Evolutionary conservation across 176 grass and related monocot genomes (phyloP).

Genomic region (Oryza meyeriana): DNA sequence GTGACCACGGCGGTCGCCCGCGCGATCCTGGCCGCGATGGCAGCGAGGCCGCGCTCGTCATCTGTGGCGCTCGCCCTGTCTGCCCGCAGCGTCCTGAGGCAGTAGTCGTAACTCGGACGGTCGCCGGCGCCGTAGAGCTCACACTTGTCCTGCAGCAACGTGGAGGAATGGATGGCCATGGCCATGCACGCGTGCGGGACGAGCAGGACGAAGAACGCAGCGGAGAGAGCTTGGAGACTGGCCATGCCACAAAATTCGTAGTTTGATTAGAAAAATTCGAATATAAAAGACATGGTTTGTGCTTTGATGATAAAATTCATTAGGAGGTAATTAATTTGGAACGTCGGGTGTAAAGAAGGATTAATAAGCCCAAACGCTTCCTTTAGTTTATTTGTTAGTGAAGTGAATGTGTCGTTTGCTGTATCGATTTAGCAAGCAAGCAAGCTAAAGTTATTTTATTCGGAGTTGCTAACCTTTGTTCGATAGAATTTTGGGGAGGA

Average conservation of each 20-base stretch:
- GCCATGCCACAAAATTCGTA: not conserved
- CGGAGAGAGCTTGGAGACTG: not conserved
- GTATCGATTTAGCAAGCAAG: too few species aligned
- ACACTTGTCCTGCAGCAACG: conserved; percentile 30
- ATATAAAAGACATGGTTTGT: too few species aligned
- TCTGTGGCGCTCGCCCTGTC: not conserved
- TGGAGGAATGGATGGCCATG: not conserved
- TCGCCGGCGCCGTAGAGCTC: conserved; percentile 8
- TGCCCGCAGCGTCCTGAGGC: conserved; percentile 20
- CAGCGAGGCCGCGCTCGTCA: conserved; percentile 23
- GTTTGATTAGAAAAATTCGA: too few species aligned
- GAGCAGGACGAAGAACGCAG: not conserved
- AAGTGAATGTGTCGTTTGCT: too few species aligned
- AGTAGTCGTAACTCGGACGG: conserved; percentile 26
- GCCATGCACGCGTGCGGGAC: not conserved
- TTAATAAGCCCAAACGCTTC: too few species aligned
- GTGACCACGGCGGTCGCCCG: conserved; percentile 19
- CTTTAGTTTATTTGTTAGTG: too few species aligned
- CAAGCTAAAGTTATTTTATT: too few species aligned
- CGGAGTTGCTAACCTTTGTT: too few species aligned
- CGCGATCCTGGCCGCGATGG: not conserved
- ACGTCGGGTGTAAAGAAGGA: too few species aligned
- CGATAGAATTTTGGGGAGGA: too few species aligned
- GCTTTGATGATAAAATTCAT: too few species aligned
- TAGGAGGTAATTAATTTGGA: too few species aligned